Evolutionary conservation across 805 yeast species (phyloP), one percentile per base, ranked within the genome.

Genomic region (Teunomyces stri): DNA sequence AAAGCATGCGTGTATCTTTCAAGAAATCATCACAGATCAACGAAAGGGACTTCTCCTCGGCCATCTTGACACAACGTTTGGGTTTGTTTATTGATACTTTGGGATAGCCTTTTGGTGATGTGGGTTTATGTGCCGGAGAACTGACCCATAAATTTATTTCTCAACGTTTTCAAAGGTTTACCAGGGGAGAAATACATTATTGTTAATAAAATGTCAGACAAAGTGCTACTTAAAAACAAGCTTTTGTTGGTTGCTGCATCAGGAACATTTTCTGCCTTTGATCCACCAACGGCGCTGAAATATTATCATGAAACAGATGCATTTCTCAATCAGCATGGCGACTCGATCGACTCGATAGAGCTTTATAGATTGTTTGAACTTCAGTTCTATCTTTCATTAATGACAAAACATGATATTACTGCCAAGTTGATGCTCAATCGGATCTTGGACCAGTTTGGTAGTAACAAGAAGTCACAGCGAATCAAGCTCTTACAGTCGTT

Each of bases 341-440:
- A 72, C 47, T 44, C 62, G 27, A 54, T 68, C n/a, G 65, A 69
- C 16, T 74, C 80, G n/a, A 64, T 76, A 44, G 80, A 77, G 45
- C 62, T 67, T 31, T 83, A 77, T 60, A 72, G 78, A 6, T 63
- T 91, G 27, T 70, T 83, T 53, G 96, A 89, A 61, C 75, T 89
- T 57, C 82, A 86, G 44, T 88, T 89, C 63, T 81, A 80, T 57
- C 70, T 90, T 13, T 69, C 84, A 4, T 64, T 91, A 31, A 59
- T 71, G 41, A 65, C 85, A n/a, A 72, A 79, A 43, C 76, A 81
- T 48, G 96, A 89, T 59, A 66, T 73, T 2, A 89, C 83, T 51
- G 96, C 97, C 9, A 80, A 84, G 54, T 65, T 78, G 9, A 69
- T 81, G 51, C 74, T 89, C 48, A 87, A 85, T 48, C 69, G 81